phyloP scores from a whole-genome alignment of 371 early-diverging fungal species.

The Coemansia sp. region DNA sequence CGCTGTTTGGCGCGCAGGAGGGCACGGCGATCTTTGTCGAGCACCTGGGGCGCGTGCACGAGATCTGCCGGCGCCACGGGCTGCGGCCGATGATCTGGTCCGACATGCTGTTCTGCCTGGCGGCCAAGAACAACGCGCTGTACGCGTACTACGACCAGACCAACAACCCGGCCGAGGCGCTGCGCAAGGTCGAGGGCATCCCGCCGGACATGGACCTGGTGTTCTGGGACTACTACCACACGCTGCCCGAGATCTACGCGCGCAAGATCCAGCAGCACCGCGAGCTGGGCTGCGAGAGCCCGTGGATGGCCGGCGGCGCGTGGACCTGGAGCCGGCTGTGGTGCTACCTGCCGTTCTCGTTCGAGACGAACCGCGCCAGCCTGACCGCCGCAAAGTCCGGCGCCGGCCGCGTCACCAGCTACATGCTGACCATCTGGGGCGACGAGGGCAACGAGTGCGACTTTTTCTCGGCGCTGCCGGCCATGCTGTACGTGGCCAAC shows the following conservation, averaged over 20 bases:
- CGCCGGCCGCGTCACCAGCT: slow-evolving; percentile 63
- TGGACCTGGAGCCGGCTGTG: slow-evolving; percentile 89
- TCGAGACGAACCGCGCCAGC: slow-evolving; percentile 74
- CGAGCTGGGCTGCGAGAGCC: slow-evolving; percentile 72
- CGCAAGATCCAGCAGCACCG: slow-evolving; percentile 79
- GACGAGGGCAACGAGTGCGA: slow-evolving; percentile 92
- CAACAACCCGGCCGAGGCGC: slow-evolving; percentile 60
- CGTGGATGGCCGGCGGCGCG: slow-evolving; percentile 75
- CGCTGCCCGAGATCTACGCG: slow-evolving; percentile 64
- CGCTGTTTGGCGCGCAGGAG: slow-evolving; percentile 73
- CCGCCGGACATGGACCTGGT: slow-evolving; percentile 72
- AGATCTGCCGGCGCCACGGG: slow-evolving; percentile 63
- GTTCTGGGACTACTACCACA: slow-evolving; percentile 89
- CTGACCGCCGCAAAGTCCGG: slow-evolving; percentile 65
- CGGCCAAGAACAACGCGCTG: slow-evolving; percentile 74
- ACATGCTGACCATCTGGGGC: slow-evolving; percentile 84
- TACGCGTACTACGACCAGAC: slow-evolving; percentile 75
- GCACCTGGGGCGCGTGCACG: slow-evolving; percentile 70
- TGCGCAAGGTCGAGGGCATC: slow-evolving; percentile 56
- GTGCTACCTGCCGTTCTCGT: slow-evolving; percentile 77
- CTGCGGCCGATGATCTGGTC: slow-evolving; percentile 85
- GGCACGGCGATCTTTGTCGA: slow-evolving; percentile 73
- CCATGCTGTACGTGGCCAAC: slow-evolving; percentile 71
- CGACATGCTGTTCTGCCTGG: slow-evolving; percentile 60
- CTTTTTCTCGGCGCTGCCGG: slow-evolving; percentile 74